These are phyloP conservation scores for Eutrema salsugineum DNA, from an alignment of 441 rosid species.

Conservation along the genomic window DNA sequence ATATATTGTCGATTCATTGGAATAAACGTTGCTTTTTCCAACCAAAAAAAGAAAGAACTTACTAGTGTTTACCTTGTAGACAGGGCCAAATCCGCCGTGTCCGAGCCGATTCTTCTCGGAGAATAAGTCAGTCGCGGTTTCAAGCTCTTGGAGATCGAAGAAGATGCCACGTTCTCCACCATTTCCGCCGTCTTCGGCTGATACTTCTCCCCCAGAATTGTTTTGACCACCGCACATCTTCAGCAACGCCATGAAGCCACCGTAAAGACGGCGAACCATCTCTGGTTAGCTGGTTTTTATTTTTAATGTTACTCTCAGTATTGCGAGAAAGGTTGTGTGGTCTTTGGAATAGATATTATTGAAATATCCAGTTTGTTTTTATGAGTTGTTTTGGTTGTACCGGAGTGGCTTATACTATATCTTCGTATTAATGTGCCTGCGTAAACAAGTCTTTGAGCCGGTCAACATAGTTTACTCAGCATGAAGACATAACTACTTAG, in stretches of 20 bases:
- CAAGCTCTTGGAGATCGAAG: slow-evolving; percentile 58
- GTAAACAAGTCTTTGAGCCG: slow-evolving; percentile 15
- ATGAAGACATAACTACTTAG: slow-evolving; percentile 4
- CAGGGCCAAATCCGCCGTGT: slow-evolving; percentile 94
- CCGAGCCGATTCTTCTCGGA: slow-evolving; percentile 76
- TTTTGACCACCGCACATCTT: slow-evolving; percentile 21
- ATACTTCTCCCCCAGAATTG: slow-evolving; percentile 11
- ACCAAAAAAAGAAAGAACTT: background rate
- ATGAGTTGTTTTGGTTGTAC: background rate
- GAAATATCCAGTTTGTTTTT: background rate
- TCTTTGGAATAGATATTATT: background rate
- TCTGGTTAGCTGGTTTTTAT: background rate
- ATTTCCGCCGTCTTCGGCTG: slow-evolving; percentile 2
- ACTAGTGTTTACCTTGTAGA: slow-evolving; percentile 52
- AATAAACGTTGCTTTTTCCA: background rate
- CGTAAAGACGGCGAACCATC: slow-evolving; percentile 22
- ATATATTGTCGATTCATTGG: background rate
- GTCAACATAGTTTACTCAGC: slow-evolving; percentile 26
- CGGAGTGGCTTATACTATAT: background rate
- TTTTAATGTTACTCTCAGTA: background rate
- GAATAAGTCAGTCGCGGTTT: slow-evolving; percentile 74
- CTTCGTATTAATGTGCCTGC: background rate
- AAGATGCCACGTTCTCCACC: slow-evolving; percentile 44
- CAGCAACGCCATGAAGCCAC: slow-evolving; percentile 36
- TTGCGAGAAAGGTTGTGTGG: background rate